Base-by-base conservation (phyloP, 768 basidiomycete genomes). In the Heimioporus sp. region DNA sequence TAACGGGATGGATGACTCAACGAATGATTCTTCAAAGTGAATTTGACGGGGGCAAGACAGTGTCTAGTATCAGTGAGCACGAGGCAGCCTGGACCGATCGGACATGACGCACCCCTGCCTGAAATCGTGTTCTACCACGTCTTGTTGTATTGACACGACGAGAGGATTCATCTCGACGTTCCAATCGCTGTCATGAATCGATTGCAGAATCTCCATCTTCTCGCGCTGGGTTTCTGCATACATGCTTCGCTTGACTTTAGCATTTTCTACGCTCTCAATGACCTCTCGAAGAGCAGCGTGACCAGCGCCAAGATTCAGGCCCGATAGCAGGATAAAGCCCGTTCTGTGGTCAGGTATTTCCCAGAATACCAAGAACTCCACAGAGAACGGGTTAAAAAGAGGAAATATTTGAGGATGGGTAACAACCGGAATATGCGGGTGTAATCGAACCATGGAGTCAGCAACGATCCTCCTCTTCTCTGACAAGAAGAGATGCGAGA, bases 191-290 rank as follows among this genome's bases (percentile, higher is more conserved):
- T 74, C 68, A 34, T 81, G 74, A 38, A 97, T 78, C 10, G 84
- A 81, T 45, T 82, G 74, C 46, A 95, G 62, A 31, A 95, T 71
- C 46, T 83, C 82, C 57, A 68, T 66, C 62, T 82, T 83, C 68
- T 93, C 85, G 43, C 87, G 76, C 54, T 80, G 81, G 5, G 93
- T 96, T 73, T 98, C 92, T 19, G 91, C 92, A 63, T 92, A 98
- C 80, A 97, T 92, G 56, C 82, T 91, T 41, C 92, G 80, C 53
- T 85, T 88, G 20, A 77, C 77, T 68, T 90, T 89, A 11, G 78
- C 77, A 41, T 70, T 73, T 61, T 84, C 83, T 10, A 80, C 78
- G 17, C 79, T 75, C 43, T 80, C 76, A 6, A 93, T 76, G 35
- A 85, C 73, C 43, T 78, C 76, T 16, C 80, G 74, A 51, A 96